A percentile compares a stretch with the other conserved stretches of the same genome.
Evolutionary conservation across 768 basidiomycete genomes (phyloP).

Genomic region (Amanita pallidorosea): DNA sequence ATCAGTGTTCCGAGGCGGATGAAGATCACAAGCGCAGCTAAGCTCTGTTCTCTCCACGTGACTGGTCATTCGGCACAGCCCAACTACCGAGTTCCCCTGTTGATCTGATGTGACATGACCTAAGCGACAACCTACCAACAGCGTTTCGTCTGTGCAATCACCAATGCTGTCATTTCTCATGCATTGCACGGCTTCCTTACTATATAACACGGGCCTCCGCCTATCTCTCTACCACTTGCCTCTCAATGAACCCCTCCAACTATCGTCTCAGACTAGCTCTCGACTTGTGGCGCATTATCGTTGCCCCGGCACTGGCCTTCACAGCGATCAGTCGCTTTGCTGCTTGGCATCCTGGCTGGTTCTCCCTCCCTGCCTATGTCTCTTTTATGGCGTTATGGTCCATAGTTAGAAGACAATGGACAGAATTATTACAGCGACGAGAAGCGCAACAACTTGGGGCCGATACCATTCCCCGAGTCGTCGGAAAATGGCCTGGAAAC

Average conservation of each 20-base stretch:
- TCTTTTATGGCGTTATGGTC: constrained; percentile 32
- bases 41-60: no score
- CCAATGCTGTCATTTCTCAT: no score
- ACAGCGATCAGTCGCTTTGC: constrained; percentile 7
- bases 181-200: neutral
- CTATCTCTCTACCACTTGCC: neutral
- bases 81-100: no score
- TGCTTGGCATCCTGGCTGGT: constrained; percentile 21
- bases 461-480: constrained; percentile 41
- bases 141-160: no score
- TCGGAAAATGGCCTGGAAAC: constrained; percentile 73
- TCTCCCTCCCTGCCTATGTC: constrained; percentile 25
- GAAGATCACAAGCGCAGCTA: no score
- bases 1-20: no score
- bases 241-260: constrained; percentile 25
- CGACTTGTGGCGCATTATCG: constrained; percentile 28
- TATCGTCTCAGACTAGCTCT: constrained; percentile 41
- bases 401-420: constrained; percentile 21
- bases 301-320: constrained; percentile 11
- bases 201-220: neutral
- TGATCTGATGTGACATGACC: no score
- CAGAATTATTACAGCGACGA: constrained; percentile 23
- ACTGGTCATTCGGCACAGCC: no score
- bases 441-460: constrained; percentile 41
- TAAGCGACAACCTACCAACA: no score